These are phyloP conservation scores for Paraconiothyrium sp. DNA, from an alignment of 2,329 filamentous ascomycete genomes.

Conservation along the genomic window DNA sequence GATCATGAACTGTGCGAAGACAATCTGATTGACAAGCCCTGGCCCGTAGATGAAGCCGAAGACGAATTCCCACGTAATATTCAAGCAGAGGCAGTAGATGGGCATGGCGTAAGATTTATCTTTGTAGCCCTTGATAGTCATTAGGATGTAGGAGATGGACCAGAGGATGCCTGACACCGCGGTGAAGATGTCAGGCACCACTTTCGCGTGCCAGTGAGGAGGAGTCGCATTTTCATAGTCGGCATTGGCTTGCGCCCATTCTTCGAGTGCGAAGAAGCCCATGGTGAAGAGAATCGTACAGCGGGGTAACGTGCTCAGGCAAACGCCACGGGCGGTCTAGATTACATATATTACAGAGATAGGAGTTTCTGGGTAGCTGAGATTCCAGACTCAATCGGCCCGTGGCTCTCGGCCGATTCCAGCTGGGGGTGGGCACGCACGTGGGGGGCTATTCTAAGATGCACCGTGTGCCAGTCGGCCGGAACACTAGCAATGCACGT, in stretches of 20 bases:
- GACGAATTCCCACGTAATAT: constrained; percentile 3
- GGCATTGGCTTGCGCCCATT: constrained; percentile 6
- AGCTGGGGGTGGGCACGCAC: not conserved
- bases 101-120: constrained; percentile 3
- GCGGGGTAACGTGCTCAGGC: not conserved
- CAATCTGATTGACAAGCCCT: not conserved
- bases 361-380: not conserved
- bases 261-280: not conserved
- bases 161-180: constrained; percentile 2
- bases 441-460: constrained; percentile 5
- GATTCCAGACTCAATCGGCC: not conserved
- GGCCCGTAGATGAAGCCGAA: constrained; percentile 6
- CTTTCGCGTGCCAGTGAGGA: not conserved
- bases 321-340: not conserved
- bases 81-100: constrained; percentile 1
- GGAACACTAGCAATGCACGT: constrained; percentile 3
- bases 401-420: not conserved
- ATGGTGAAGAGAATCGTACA: not conserved
- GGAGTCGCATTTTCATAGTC: not conserved
- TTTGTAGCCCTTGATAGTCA: not conserved
- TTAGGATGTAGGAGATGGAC: constrained; percentile 2
- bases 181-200: constrained; percentile 2
- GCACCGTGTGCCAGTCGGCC: not conserved
- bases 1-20: not conserved
- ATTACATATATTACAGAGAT: not conserved